Conservation (phyloP, 176 grass and related monocot genomes). For the Melocanna baccifera region DNA sequence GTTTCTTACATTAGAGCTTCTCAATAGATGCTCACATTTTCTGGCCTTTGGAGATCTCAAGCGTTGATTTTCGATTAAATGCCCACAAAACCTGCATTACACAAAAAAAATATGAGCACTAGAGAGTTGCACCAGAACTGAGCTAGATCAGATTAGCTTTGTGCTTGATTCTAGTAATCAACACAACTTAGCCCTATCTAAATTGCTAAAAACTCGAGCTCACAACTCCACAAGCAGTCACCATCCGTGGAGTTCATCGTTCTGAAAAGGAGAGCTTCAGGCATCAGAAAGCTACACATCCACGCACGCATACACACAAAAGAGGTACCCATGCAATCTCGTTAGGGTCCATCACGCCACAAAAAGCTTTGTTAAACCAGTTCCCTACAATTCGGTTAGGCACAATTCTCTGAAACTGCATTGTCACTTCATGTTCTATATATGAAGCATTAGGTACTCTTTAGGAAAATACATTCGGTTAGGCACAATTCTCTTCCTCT, state of each 20-base stretch:
- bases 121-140: background rate
- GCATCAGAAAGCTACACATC: background rate
- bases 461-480: background rate
- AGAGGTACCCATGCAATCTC: background rate
- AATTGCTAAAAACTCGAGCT: background rate
- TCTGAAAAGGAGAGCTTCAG: background rate
- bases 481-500: background rate
- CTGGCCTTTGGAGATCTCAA: background rate
- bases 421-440: background rate
- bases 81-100: background rate
- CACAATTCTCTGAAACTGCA: background rate
- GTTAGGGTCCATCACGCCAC: background rate
- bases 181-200: background rate
- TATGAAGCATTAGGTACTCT: too few relatives aligned
- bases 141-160: background rate
- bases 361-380: background rate
- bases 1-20: background rate
- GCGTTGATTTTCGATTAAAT: background rate
- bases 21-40: background rate
- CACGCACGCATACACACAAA: background rate
- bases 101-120: background rate
- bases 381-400: background rate
- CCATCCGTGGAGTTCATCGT: background rate
- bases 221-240: background rate
- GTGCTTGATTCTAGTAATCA: background rate